Evolutionary conservation across 2,329 filamentous ascomycete genomes (phyloP), one percentile per base, ranked within the genome.

Genomic region (Penicillium sumatraense): DNA sequence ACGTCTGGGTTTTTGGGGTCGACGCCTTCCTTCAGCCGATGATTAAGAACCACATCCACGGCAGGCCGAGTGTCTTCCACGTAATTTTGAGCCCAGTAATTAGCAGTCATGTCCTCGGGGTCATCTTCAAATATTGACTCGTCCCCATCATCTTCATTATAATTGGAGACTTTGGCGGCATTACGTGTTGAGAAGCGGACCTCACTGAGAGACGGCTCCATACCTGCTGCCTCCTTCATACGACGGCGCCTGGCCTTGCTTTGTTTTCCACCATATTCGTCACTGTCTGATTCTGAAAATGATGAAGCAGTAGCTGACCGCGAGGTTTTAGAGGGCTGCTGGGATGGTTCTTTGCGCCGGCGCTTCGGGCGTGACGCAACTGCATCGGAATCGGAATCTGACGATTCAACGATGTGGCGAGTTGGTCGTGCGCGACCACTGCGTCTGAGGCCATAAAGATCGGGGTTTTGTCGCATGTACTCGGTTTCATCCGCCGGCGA

Each of bases 111-210:
- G 23, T 80, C 80, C 45, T 89, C 86, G 5, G 84, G 79, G 72
- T 76, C 78, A 52, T 80, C 78, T 41, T 85, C 83, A 53, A 83
- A 79, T 55, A 85, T 81, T 50, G 81, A 78, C 54, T 81, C 79
- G 58, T 85, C 81, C 13, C 86, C 85, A 55, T 89, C 86, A 57
- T 89, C 86, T 67, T 88, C 86, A 59, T 88, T 88, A 69, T 89
- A 89, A 57, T 83, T 89, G 5, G 83, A 83, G 45, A 88, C 80
- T 70, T 91, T 91, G 13, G 89, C 89, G 51, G 91, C 90, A 60
- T 91, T 89, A 57, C 93, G 85, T 51, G 89, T 95, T 6, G 93
- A 96, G 84, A 96, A 97, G 61, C 93, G 89, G 69, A 96, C 90
- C 77, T 96, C 93, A 54, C 85, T 84, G 65, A 88, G 84, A 5